Evolutionary conservation across 371 early-diverging fungal species (phyloP).

Genomic region (Haplosporangium sp.): DNA sequence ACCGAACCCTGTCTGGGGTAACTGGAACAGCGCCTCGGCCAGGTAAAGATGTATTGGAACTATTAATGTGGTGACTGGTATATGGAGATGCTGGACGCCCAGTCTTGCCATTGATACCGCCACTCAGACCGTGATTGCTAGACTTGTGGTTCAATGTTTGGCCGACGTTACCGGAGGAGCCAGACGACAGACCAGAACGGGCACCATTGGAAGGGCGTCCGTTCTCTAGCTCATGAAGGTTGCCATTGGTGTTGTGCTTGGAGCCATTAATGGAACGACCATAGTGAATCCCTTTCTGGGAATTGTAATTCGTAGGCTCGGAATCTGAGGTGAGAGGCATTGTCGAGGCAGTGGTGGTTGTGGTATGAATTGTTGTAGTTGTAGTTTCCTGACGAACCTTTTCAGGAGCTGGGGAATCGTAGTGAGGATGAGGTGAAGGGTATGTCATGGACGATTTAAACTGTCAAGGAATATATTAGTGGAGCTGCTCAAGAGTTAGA

Average conservation of each 20-base stretch:
- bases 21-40: slow-evolving; percentile 10
- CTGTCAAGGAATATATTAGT: slow-evolving; percentile 12
- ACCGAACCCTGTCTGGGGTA: slow-evolving; percentile 10
- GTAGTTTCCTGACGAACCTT: slow-evolving; percentile 53
- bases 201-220: slow-evolving; percentile 12
- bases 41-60: slow-evolving; percentile 30
- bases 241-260: slow-evolving; percentile 9
- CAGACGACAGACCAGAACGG: slow-evolving; percentile 21
- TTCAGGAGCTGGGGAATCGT: slow-evolving; percentile 33
- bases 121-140: slow-evolving; percentile 1
- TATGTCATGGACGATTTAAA: slow-evolving; percentile 37
- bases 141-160: slow-evolving; percentile 15
- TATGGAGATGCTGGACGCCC: background rate
- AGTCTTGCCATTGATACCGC: background rate
- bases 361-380: slow-evolving; percentile 44
- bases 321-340: slow-evolving; percentile 46
- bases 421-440: slow-evolving; percentile 25
- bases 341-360: slow-evolving; percentile 48
- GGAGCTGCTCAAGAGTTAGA: background rate
- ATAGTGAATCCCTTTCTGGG: slow-evolving; percentile 27
- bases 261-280: slow-evolving; percentile 17
- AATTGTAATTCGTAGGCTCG: slow-evolving; percentile 33
- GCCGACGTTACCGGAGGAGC: slow-evolving; percentile 27
- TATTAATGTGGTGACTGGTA: slow-evolving; percentile 16
- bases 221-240: slow-evolving; percentile 31